phyloP scores from a whole-genome alignment of 2,329 filamentous ascomycete species.

The Huntiella savannae region DNA sequence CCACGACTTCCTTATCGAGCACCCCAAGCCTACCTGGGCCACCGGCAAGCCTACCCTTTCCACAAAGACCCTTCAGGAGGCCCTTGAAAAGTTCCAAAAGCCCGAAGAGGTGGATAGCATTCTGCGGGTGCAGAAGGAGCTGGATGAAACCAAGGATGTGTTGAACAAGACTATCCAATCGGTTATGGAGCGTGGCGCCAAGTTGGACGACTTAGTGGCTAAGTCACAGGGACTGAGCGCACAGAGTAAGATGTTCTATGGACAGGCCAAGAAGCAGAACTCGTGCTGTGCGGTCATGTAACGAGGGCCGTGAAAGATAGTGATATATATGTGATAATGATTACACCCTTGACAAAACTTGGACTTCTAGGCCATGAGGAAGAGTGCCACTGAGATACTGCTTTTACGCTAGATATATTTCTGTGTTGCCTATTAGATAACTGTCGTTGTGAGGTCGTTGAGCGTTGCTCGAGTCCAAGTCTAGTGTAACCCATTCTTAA shows the following conservation, averaged over 20 bases:
- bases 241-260: slow-evolving; percentile 97
- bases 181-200: slow-evolving; percentile 75
- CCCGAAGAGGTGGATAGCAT: slow-evolving; percentile 80
- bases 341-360: too few species aligned
- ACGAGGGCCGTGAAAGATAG: slow-evolving; percentile 3
- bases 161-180: slow-evolving; percentile 93
- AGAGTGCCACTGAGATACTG: too few species aligned
- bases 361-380: too few species aligned
- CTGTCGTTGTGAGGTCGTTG: too few species aligned
- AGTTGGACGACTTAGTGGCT: slow-evolving; percentile 81
- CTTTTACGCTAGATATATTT: too few species aligned
- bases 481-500: too few species aligned
- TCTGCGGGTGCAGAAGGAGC: slow-evolving; percentile 85
- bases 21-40: slow-evolving; percentile 52
- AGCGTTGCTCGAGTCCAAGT: too few species aligned
- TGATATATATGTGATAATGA: too few species aligned
- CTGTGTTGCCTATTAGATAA: too few species aligned
- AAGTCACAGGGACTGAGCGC: slow-evolving; percentile 83
- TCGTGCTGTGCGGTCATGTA: slow-evolving; percentile 57
- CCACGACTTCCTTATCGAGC: slow-evolving; percentile 66
- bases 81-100: slow-evolving; percentile 59
- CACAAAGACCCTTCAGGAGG: slow-evolving; percentile 63
- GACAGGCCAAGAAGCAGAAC: slow-evolving; percentile 65
- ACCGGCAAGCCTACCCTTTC: slow-evolving; percentile 32
- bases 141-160: slow-evolving; percentile 94